Evolutionary conservation across 2,329 filamentous ascomycete genomes (phyloP).

Genomic region (Thielaviopsis ethacetica): DNA sequence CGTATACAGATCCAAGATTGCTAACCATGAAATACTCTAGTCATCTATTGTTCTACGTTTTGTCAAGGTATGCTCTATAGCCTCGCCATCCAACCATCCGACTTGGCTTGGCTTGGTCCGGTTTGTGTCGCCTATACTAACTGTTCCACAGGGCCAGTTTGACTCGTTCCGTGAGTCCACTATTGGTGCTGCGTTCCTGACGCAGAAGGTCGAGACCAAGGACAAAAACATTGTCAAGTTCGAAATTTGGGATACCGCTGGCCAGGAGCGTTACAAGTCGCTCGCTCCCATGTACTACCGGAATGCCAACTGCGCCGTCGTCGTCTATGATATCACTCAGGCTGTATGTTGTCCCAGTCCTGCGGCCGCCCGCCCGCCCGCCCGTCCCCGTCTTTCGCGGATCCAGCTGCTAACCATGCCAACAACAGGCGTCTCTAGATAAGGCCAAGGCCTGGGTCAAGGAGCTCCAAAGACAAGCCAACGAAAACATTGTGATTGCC

Average conservation of each 20-base stretch:
- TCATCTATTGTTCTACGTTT: constrained; percentile 96
- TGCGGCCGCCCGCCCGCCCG: no score
- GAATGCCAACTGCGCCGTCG: constrained; percentile 97
- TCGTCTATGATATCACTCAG: constrained; percentile 99
- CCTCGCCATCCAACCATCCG: not conserved
- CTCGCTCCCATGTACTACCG: constrained; percentile 99
- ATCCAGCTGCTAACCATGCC: constrained; percentile 4
- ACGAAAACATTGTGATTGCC: constrained; percentile 98
- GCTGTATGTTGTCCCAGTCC: constrained; percentile 46
- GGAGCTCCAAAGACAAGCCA: constrained; percentile 94
- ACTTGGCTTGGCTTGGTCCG: not conserved
- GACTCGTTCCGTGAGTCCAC: constrained; percentile 94
- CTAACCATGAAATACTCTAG: constrained; percentile 27
- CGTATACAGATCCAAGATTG: not conserved
- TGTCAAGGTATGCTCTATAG: constrained; percentile 58
- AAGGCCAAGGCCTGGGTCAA: constrained; percentile 99
- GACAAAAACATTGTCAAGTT: constrained; percentile 99
- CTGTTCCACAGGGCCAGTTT: constrained; percentile 69
- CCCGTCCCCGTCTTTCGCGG: constrained; percentile 2
- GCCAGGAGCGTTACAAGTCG: constrained; percentile 97
- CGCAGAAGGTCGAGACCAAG: constrained; percentile 95
- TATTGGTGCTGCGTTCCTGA: constrained; percentile 95
- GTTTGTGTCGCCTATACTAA: not conserved
- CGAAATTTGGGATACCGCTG: constrained; percentile 98
- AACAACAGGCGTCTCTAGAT: constrained; percentile 69